These are phyloP conservation scores for Eutypa lata DNA, from an alignment of 2,329 filamentous ascomycete genomes.

Conservation along the genomic window DNA sequence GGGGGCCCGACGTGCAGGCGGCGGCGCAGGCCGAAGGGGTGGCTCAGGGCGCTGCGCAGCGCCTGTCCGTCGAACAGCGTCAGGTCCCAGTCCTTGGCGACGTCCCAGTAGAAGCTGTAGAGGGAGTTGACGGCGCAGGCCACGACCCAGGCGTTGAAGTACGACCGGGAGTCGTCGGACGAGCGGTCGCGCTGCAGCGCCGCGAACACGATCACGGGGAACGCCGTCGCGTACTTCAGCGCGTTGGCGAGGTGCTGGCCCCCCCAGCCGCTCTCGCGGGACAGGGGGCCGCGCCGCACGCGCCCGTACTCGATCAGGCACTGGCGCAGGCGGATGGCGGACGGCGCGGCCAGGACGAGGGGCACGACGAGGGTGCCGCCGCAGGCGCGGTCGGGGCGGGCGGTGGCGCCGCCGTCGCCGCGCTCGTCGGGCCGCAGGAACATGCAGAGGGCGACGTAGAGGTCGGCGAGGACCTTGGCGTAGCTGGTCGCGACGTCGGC, in stretches of 20 bases:
- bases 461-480: slow-evolving; percentile 83
- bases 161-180: slow-evolving; percentile 36
- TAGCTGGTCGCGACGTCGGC: slow-evolving; percentile 95
- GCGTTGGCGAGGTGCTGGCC: slow-evolving; percentile 91
- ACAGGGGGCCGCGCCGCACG: slow-evolving; percentile 57
- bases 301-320: slow-evolving; percentile 85
- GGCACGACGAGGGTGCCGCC: slow-evolving; percentile 79
- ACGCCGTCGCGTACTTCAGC: slow-evolving; percentile 88
- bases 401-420: slow-evolving; percentile 63
- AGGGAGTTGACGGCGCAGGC: slow-evolving; percentile 79
- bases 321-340: slow-evolving; percentile 82
- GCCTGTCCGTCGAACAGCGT: slow-evolving; percentile 66
- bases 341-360: slow-evolving; percentile 78
- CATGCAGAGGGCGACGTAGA: slow-evolving; percentile 91
- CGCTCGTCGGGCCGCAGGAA: slow-evolving; percentile 61
- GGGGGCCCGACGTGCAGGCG: slow-evolving; percentile 70
- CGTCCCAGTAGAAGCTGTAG: slow-evolving; percentile 99
- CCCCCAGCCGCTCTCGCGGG: slow-evolving; percentile 65
- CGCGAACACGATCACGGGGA: slow-evolving; percentile 82
- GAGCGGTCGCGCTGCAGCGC: slow-evolving; percentile 64
- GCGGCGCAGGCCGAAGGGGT: slow-evolving; percentile 75
- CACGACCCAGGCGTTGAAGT: slow-evolving; percentile 63
- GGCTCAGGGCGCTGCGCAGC: slow-evolving; percentile 58
- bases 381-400: slow-evolving; percentile 75
- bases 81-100: slow-evolving; percentile 94